Evolutionary conservation across 2,329 filamentous ascomycete genomes (phyloP), one percentile per base, ranked within the genome.

Genomic region (Cyphellophora europaea): DNA sequence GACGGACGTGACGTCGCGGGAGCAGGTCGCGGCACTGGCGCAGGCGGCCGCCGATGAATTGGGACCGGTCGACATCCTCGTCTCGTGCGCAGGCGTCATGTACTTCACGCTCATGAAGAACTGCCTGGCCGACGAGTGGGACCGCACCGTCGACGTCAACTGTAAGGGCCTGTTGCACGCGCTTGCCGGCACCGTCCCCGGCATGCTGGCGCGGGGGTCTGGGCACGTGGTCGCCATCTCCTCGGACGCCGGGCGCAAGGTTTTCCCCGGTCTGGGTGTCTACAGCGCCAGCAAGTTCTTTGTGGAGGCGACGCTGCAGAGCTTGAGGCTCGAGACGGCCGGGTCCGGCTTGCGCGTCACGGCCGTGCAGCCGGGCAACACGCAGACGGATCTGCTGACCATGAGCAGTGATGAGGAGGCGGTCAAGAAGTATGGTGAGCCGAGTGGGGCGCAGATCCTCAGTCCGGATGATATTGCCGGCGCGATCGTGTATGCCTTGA

Each of bases 61-160:
- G 0, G 83, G 82, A 0, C 73, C 78, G 0, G 66, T 88, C 29
- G 83, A 89, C 53, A 82, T 88, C 33, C 70, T 89, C n/a, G 74
- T 89, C 32, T 77, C 77, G 27, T 85, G 82, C 51, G 84, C 83
- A 0, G 83, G 83, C 21, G 83, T 89, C 53, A 89, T 89, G 83
- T 89, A 89, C 63, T 89, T 78, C 60, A 88, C 83, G 36, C 78
- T 88, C 77, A 88, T 89, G 83, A 74, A 78, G 37, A 88, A 87
- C 53, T 71, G 65, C 11, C 71, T 81, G 44, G 72, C 66, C 0
- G 79, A 83, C 4, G 78, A 89, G 49, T 89, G 83, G 83, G 77
- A 87, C 44, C 79, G 74, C 38, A 88, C 82, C 0, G 82, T 89
- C 27, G 83, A 88, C 49, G 81, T 89, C 47, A 89, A 89, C 63